Conservation (phyloP, 331 rosid species). For the Rosa hybrid region DNA sequence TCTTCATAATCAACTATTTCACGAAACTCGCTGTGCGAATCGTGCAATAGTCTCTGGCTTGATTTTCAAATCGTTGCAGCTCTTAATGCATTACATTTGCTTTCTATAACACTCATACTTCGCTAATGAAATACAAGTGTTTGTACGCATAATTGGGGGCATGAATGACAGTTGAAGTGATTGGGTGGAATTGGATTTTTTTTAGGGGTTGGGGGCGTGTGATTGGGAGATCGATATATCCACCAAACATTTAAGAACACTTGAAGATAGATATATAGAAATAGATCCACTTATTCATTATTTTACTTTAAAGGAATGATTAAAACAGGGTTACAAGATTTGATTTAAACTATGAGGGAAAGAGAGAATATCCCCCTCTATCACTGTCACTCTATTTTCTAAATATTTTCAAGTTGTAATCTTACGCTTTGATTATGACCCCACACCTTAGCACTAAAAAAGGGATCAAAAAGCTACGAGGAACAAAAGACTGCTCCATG, state of each 20-base stretch:
- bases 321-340: not conserved
- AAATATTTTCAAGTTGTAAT: not conserved
- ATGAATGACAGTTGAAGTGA: not conserved
- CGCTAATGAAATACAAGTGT: not conserved
- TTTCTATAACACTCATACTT: not conserved
- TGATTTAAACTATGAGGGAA: not conserved
- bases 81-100: not conserved
- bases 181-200: not conserved
- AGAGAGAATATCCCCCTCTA: not conserved
- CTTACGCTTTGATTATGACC: not conserved
- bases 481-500: not conserved
- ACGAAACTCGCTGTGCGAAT: too few relatives aligned
- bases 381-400: not conserved
- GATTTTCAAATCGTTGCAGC: not conserved
- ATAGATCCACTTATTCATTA: not conserved
- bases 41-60: too few relatives aligned
- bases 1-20: too few relatives aligned
- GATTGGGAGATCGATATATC: not conserved
- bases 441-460: constrained; percentile 15
- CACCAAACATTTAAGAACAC: not conserved
- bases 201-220: not conserved
- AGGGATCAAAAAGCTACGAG: not conserved
- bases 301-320: not conserved
- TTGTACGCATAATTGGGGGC: not conserved
- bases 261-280: not conserved